Conservation (phyloP, 176 grass and related monocot species). For the Lolium rigidum region DNA sequence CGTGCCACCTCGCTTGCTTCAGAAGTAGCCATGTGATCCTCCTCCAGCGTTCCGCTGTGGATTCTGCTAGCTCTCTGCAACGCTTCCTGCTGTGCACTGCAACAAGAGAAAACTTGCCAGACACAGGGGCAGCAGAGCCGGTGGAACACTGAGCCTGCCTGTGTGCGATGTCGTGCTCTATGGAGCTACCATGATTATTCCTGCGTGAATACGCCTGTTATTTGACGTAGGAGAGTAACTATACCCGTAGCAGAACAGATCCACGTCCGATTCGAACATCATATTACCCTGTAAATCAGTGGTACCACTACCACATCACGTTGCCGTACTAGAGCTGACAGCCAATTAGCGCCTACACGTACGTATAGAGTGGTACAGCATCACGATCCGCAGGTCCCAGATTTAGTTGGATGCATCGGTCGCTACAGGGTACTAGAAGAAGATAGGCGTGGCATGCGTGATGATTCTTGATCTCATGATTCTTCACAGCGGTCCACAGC, state of each 20-base stretch:
- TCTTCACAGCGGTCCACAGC: not conserved
- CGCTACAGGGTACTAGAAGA: not conserved
- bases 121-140: not conserved
- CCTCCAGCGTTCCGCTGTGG: not conserved
- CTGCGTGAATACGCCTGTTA: not conserved
- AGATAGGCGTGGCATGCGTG: not conserved
- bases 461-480: not conserved
- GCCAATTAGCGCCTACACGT: not conserved
- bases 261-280: no score
- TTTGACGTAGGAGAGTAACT: not conserved
- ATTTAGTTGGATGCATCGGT: not conserved
- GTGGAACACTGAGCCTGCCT: not conserved
- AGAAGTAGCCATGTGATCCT: not conserved
- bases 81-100: not conserved
- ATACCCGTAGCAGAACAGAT: not conserved
- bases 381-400: not conserved
- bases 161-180: not conserved
- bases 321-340: not conserved
- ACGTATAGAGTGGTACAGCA: not conserved
- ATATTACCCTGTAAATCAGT: not conserved
- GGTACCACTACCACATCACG: not conserved
- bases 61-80: not conserved
- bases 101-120: constrained; percentile 17
- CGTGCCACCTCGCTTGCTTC: not conserved
- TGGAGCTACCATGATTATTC: not conserved